Percentiles rank a stretch among this genome's conserved stretches.
Evolutionary conservation across 2,329 filamentous ascomycete species (phyloP).

Genomic region (Cladosporium sp.): DNA sequence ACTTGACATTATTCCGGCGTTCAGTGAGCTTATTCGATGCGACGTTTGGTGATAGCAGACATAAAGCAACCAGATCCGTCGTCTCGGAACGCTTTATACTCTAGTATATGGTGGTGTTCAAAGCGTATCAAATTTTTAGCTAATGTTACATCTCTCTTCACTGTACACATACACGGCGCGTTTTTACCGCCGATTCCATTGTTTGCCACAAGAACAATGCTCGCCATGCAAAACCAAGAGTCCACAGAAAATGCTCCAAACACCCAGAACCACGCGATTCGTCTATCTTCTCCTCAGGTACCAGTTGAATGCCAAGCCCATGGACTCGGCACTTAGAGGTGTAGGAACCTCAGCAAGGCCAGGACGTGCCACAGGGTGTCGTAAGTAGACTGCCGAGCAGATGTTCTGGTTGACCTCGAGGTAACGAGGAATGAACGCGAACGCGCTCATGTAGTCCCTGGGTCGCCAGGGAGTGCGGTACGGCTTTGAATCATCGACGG

Average conservation of each 20-base stretch:
- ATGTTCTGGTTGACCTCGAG: constrained; percentile 97
- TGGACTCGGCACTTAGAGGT: constrained; percentile 67
- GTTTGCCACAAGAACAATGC: not conserved
- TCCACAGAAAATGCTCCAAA: not conserved
- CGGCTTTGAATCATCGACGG: constrained; percentile 70
- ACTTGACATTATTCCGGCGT: too few species aligned
- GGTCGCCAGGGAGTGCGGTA: constrained; percentile 91
- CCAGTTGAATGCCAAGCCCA: constrained; percentile 87
- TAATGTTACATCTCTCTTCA: not conserved
- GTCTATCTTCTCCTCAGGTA: constrained; percentile 75
- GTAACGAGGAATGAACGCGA: constrained; percentile 92
- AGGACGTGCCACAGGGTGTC: constrained; percentile 85
- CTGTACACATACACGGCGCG: not conserved
- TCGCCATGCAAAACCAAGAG: not conserved
- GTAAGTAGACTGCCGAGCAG: constrained; percentile 89
- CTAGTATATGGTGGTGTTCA: not conserved
- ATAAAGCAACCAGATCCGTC: too few species aligned
- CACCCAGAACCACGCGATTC: not conserved
- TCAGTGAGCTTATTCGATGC: too few species aligned
- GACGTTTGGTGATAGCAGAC: too few species aligned
- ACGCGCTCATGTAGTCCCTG: constrained; percentile 79
- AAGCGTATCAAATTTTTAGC: not conserved
- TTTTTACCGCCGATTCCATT: not conserved
- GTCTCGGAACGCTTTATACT: too few species aligned
- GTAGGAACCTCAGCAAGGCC: constrained; percentile 72